Percentiles rank a stretch among this genome's conserved stretches.
Conservation (phyloP, 2,329 filamentous ascomycete genomes). For the Trichoderma endophyticum region DNA sequence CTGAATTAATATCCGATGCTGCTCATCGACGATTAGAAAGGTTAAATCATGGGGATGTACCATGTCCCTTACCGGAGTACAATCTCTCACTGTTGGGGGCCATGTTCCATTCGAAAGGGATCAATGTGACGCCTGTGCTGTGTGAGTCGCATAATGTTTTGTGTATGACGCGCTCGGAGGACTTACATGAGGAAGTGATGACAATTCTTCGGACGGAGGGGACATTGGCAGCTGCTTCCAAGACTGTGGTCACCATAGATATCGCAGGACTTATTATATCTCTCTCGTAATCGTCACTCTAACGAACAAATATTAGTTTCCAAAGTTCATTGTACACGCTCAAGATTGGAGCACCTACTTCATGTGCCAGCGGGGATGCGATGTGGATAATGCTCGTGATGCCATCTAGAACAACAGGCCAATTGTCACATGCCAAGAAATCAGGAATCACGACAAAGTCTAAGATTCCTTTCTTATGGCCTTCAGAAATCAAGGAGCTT, state of each 20-base stretch:
- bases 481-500: neutral
- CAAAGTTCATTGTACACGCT: fast-evolving
- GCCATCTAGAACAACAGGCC: conserved; percentile 1
- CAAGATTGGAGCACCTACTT: neutral
- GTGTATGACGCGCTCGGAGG: neutral
- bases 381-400: conserved; percentile 20
- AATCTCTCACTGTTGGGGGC: conserved; percentile 17
- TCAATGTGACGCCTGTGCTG: conserved; percentile 18
- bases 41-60: neutral
- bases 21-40: neutral
- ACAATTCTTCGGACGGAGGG: conserved; percentile 20
- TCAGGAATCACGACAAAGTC: conserved; percentile 19
- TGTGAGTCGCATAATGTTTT: neutral
- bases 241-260: conserved; percentile 12
- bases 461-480: neutral
- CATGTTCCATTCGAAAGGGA: conserved; percentile 20
- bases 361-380: conserved; percentile 18
- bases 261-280: conserved; percentile 18
- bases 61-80: conserved; percentile 15
- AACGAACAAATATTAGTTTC: neutral
- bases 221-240: conserved; percentile 15
- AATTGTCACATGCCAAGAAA: neutral
- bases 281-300: conserved; percentile 16
- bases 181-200: conserved; percentile 21
- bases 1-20: neutral